Percentiles rank a stretch among this genome's conserved stretches.
These are phyloP conservation scores for Aspergillus heteromorphus DNA, from an alignment of 495 filamentous ascomycete genomes.

Conservation along the genomic window DNA sequence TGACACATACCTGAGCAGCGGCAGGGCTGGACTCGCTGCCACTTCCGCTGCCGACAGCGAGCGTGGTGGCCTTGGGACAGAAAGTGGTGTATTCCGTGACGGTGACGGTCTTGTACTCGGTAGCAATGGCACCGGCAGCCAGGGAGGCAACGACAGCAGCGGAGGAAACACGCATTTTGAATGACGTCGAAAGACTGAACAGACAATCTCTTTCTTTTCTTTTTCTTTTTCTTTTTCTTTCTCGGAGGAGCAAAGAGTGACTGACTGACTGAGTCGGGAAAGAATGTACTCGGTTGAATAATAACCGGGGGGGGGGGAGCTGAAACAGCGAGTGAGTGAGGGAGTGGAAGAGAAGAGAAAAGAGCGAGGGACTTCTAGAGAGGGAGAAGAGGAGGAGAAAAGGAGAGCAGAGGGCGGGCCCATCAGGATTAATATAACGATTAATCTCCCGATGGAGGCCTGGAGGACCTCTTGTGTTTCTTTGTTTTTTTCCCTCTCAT, in stretches of 20 bases:
- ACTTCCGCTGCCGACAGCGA: constrained; percentile 51
- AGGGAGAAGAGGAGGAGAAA: constrained; percentile 13
- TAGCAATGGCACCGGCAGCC: constrained; percentile 45
- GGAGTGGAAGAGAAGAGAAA: constrained; percentile 9
- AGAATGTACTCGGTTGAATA: constrained; percentile 50
- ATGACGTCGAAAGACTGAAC: constrained; percentile 6
- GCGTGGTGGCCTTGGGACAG: constrained; percentile 72
- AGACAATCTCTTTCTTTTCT: no score
- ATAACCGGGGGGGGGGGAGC: constrained; percentile 28
- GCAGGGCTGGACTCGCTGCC: constrained; percentile 65
- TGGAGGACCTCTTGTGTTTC: no score
- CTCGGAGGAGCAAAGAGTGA: constrained; percentile 16
- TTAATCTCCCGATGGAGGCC: neutral
- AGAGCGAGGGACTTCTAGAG: constrained; percentile 8
- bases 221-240: no score
- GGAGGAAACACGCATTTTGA: constrained; percentile 92
- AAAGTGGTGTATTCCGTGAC: constrained; percentile 77
- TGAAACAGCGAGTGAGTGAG: constrained; percentile 22
- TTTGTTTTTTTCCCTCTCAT: no score
- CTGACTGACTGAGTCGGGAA: constrained; percentile 30
- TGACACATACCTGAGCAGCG: constrained; percentile 53
- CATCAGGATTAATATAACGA: neutral
- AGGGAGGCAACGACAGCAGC: constrained; percentile 61
- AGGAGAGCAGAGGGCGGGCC: constrained; percentile 25
- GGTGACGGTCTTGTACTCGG: constrained; percentile 65